Percentiles rank a stretch among this genome's conserved stretches.
Conservation (phyloP, 2,329 filamentous ascomycete genomes). For the Fusarium buharicum region DNA sequence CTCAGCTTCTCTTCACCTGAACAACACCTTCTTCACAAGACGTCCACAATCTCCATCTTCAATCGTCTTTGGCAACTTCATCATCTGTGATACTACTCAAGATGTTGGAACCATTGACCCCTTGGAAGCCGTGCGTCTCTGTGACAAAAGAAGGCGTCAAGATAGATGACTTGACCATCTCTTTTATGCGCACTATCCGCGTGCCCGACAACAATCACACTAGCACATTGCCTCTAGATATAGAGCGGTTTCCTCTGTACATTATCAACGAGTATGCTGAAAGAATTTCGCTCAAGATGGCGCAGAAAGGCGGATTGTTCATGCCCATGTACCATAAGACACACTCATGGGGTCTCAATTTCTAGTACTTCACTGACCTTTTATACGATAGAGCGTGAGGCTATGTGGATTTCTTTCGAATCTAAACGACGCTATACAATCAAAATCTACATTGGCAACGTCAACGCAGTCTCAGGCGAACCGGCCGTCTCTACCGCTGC, state of each 20-base stretch:
- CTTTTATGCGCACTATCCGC: constrained; percentile 1
- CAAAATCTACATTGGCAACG: neutral
- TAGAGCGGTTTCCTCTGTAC: constrained; percentile 1
- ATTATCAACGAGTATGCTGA: neutral
- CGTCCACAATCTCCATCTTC: no score
- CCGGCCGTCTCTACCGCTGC: fast-evolving
- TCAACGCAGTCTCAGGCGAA: constrained; percentile 10
- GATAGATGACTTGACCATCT: constrained; percentile 8
- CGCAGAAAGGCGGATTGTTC: neutral
- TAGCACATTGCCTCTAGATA: neutral
- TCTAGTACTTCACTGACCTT: no score
- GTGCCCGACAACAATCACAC: neutral
- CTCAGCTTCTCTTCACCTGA: no score
- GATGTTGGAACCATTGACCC: neutral
- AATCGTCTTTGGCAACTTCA: no score
- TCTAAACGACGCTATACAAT: neutral
- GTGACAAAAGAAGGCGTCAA: neutral
- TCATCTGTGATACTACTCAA: neutral
- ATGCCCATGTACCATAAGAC: constrained; percentile 14
- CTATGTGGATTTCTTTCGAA: constrained; percentile 8
- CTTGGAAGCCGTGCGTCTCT: neutral
- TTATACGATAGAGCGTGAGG: constrained; percentile 21
- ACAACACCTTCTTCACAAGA: no score
- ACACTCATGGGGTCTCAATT: fast-evolving
- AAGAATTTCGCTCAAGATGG: neutral